Evolutionary conservation across 164 flowering plant genomes (phyloP).

Genomic region (Nymphaea thermarum): DNA sequence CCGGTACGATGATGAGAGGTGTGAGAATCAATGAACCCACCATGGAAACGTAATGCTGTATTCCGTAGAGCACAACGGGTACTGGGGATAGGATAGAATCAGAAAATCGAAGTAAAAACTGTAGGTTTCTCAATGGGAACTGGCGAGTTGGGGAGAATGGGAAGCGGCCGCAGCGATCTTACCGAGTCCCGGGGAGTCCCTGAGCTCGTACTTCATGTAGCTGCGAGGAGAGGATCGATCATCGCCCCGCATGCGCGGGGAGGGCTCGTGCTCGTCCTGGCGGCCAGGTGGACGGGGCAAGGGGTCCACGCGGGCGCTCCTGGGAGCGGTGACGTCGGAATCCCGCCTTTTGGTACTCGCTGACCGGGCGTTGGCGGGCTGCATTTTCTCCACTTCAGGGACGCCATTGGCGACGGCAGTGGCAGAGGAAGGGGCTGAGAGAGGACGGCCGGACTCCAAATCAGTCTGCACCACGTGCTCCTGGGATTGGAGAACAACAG

Average conservation of each 20-base stretch:
- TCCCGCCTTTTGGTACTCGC: slow-evolving; percentile 51
- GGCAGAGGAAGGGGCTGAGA: neutral
- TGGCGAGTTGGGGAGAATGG: neutral
- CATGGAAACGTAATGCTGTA: slow-evolving; percentile 86
- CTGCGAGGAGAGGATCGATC: slow-evolving; percentile 49
- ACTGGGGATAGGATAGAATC: slow-evolving; percentile 34
- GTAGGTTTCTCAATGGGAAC: neutral
- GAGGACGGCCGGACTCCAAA: slow-evolving; percentile 59
- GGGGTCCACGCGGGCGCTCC: slow-evolving; percentile 20
- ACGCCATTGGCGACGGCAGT: slow-evolving; percentile 23
- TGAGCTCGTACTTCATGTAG: slow-evolving; percentile 85
- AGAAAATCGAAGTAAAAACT: neutral
- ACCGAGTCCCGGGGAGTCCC: slow-evolving; percentile 97
- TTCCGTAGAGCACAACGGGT: slow-evolving; percentile 84
- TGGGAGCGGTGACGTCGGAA: slow-evolving; percentile 26
- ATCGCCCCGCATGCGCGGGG: slow-evolving; percentile 49
- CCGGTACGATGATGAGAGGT: slow-evolving; percentile 94
- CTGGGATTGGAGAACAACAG: slow-evolving; percentile 18
- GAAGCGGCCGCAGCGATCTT: slow-evolving; percentile 9
- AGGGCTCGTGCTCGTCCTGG: slow-evolving; percentile 37
- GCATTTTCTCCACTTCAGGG: slow-evolving; percentile 14
- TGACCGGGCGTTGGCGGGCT: slow-evolving; percentile 11
- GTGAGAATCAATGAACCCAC: slow-evolving; percentile 84
- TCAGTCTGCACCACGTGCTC: slow-evolving; percentile 20
- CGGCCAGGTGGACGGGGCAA: slow-evolving; percentile 9